Conservation (phyloP, 768 basidiomycete species). For the Hemileccinum rubropunctum region DNA sequence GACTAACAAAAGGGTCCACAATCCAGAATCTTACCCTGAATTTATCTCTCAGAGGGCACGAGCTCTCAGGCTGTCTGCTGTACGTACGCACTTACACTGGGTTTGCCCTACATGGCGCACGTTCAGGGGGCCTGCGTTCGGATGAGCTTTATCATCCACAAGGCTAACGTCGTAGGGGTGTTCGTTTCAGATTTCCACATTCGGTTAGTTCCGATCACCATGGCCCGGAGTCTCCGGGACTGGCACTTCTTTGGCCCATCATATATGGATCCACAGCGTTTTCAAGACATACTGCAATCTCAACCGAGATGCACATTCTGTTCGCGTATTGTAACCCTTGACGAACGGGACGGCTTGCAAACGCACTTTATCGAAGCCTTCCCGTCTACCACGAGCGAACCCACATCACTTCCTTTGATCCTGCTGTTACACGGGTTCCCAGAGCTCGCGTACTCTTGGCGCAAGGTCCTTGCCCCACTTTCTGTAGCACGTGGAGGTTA, state of each 20-base stretch:
- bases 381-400: slow-evolving; percentile 21
- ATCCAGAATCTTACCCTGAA: slow-evolving; percentile 8
- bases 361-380: slow-evolving; percentile 51
- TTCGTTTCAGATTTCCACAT: slow-evolving; percentile 3
- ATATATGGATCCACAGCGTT: slow-evolving; percentile 15
- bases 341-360: slow-evolving; percentile 41
- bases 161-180: not conserved
- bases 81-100: not conserved
- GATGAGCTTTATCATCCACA: not conserved
- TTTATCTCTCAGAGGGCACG: not conserved
- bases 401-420: slow-evolving; percentile 41
- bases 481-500: slow-evolving; percentile 42
- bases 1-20: not conserved
- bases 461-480: slow-evolving; percentile 53
- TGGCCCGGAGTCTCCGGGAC: too few relatives aligned
- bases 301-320: slow-evolving; percentile 35
- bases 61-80: not conserved
- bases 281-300: slow-evolving; percentile 13
- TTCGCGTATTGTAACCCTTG: slow-evolving; percentile 37
- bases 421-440: slow-evolving; percentile 67
- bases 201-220: not conserved
- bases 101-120: too few relatives aligned
- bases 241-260: not conserved
- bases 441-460: slow-evolving; percentile 65
- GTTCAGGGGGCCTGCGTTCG: too few relatives aligned